A percentile compares a stretch with the other conserved stretches of the same genome.
phyloP scores from a whole-genome alignment of 2,329 filamentous ascomycete species.

The Phyllosticta capitalensis region DNA sequence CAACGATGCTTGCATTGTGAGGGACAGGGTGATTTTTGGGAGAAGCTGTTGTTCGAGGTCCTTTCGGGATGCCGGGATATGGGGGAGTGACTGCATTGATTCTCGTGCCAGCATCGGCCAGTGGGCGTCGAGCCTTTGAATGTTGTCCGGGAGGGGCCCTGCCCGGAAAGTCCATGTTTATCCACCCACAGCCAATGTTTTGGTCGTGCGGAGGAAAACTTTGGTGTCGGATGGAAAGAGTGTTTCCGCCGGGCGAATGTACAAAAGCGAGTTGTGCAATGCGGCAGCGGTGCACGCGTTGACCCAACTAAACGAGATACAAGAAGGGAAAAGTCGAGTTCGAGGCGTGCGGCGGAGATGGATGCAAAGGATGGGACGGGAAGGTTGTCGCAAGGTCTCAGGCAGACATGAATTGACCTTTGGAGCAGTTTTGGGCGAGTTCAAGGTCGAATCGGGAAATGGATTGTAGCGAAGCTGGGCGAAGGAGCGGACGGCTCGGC shows the following conservation, averaged over 20 bases:
- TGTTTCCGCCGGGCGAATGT: neutral
- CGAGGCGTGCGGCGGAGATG: neutral
- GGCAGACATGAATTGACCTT: neutral
- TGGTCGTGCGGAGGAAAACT: neutral
- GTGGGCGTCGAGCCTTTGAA: conserved; percentile 22
- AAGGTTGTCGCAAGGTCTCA: neutral
- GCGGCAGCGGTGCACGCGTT: neutral
- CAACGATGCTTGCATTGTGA: conserved; percentile 36
- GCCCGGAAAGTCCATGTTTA: conserved; percentile 20
- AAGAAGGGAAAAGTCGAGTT: neutral
- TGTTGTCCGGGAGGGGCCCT: conserved; percentile 19
- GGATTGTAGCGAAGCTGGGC: neutral
- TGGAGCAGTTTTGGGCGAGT: neutral
- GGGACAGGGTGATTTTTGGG: conserved; percentile 19
- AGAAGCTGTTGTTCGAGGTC: neutral
- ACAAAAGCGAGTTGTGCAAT: neutral
- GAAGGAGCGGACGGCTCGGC: conserved; percentile 11
- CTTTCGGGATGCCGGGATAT: conserved; percentile 1
- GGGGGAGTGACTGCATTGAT: conserved; percentile 21
- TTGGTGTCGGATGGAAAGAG: neutral
- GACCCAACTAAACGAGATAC: neutral
- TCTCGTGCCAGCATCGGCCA: conserved; percentile 25
- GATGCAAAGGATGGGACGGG: neutral
- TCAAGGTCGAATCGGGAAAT: neutral
- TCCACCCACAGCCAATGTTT: neutral